Evolutionary conservation across 1,284 basidiomycete species (phyloP).

Genomic region (Thecaphora thlaspeos): DNA sequence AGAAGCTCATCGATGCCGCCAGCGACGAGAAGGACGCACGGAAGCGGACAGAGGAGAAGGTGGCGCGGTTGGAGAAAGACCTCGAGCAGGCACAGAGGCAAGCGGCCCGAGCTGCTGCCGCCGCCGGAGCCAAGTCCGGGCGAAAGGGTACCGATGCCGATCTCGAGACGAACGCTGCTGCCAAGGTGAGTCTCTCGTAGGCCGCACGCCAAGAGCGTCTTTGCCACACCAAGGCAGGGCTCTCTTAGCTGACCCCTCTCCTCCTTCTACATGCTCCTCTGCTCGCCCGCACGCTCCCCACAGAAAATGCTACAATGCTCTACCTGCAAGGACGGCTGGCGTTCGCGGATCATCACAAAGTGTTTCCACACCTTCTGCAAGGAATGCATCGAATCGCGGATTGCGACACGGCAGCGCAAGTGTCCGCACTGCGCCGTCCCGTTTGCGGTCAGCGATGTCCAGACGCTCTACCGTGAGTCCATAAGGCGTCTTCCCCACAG

Average conservation of each 20-base stretch:
- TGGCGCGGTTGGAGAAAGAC: constrained; percentile 40
- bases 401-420: constrained; percentile 88
- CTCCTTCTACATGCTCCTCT: no score
- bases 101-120: constrained; percentile 38
- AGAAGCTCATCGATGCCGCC: constrained; percentile 32
- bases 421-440: constrained; percentile 85
- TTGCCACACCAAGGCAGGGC: no score
- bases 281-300: no score
- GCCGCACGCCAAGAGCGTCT: no score
- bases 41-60: constrained; percentile 38
- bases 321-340: constrained; percentile 80
- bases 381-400: constrained; percentile 77
- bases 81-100: constrained; percentile 39
- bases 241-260: no score
- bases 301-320: constrained; percentile 88
- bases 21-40: constrained; percentile 25
- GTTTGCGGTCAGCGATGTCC: constrained; percentile 84
- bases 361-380: constrained; percentile 96
- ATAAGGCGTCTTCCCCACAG: no score
- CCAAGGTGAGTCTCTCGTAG: no score
- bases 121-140: constrained; percentile 47
- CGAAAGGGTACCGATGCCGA: constrained; percentile 19
- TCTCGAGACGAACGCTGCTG: constrained; percentile 62
- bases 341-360: constrained; percentile 82
- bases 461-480: constrained; percentile 70